phyloP scores from a whole-genome alignment of 2,329 filamentous ascomycete species.

The Monosporascus sp. region DNA sequence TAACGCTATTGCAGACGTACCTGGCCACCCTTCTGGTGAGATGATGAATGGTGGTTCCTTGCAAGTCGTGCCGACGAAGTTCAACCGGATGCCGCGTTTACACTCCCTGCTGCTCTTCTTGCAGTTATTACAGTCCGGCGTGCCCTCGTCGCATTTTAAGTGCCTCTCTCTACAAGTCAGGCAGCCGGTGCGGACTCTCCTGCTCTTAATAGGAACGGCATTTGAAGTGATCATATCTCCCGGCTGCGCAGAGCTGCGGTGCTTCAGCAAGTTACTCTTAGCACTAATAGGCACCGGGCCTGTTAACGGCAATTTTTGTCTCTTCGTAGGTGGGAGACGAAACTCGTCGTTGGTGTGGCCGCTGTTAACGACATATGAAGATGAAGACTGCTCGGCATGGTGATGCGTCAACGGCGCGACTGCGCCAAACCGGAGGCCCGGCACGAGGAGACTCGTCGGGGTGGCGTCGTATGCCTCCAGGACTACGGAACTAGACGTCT shows the following conservation, averaged over 20 bases:
- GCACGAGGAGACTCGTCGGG: constrained; percentile 26
- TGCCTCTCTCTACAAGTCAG: constrained; percentile 85
- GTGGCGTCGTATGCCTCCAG: constrained; percentile 31
- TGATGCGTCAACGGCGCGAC: constrained; percentile 24
- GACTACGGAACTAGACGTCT: constrained; percentile 22
- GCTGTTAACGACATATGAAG: constrained; percentile 24
- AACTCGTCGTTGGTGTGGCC: constrained; percentile 20
- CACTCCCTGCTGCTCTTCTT: constrained; percentile 81
- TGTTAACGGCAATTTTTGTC: constrained; percentile 20
- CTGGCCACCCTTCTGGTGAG: constrained; percentile 59
- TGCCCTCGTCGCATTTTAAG: constrained; percentile 81
- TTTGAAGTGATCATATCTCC: constrained; percentile 16
- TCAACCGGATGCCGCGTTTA: constrained; percentile 79
- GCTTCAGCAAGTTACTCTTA: constrained; percentile 9
- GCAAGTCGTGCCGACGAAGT: constrained; percentile 83
- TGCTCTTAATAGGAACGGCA: constrained; percentile 55
- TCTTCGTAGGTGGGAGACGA: constrained; percentile 21
- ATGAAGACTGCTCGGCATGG: constrained; percentile 25
- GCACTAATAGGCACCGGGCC: constrained; percentile 6
- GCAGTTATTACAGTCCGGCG: constrained; percentile 67
- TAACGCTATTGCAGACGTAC: constrained; percentile 29
- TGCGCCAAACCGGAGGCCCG: constrained; percentile 29
- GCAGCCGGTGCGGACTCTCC: constrained; percentile 83
- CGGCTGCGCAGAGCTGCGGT: constrained; percentile 9
- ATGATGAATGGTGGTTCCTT: constrained; percentile 61